Evolutionary conservation across 2,329 filamentous ascomycete genomes (phyloP).

Genomic region (Penicillium palitans): DNA sequence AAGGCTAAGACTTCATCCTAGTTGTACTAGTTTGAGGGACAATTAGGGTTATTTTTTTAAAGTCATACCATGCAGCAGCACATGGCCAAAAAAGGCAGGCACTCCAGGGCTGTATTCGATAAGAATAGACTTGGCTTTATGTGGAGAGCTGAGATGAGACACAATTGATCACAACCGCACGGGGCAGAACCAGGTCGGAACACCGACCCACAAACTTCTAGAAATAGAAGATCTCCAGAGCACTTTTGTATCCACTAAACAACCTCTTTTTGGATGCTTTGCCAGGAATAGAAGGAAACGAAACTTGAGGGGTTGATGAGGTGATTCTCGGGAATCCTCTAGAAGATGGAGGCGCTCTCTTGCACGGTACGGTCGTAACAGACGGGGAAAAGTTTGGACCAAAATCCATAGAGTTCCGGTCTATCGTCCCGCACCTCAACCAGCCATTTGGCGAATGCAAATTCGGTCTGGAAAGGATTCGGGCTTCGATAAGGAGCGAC

Average conservation of each 20-base stretch:
- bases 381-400: slow-evolving; percentile 35
- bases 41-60: neutral
- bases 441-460: slow-evolving; percentile 35
- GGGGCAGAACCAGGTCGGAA: neutral
- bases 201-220: neutral
- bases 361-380: slow-evolving; percentile 36
- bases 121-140: slow-evolving; percentile 5
- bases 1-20: neutral
- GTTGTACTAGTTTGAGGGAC: neutral
- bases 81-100: neutral
- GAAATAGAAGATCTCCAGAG: neutral
- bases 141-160: slow-evolving; percentile 8
- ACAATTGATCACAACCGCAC: neutral
- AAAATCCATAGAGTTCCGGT: slow-evolving; percentile 31
- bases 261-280: neutral
- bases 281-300: neutral
- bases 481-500: slow-evolving; percentile 33
- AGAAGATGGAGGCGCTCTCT: slow-evolving; percentile 30
- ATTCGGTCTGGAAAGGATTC: slow-evolving; percentile 31
- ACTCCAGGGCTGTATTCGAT: neutral
- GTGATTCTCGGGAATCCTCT: neutral
- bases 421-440: slow-evolving; percentile 26
- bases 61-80: neutral
- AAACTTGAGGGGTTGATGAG: neutral
- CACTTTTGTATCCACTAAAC: neutral